Conservation (phyloP, 345 rosid genomes). For the Tarenaya hassleriana region DNA sequence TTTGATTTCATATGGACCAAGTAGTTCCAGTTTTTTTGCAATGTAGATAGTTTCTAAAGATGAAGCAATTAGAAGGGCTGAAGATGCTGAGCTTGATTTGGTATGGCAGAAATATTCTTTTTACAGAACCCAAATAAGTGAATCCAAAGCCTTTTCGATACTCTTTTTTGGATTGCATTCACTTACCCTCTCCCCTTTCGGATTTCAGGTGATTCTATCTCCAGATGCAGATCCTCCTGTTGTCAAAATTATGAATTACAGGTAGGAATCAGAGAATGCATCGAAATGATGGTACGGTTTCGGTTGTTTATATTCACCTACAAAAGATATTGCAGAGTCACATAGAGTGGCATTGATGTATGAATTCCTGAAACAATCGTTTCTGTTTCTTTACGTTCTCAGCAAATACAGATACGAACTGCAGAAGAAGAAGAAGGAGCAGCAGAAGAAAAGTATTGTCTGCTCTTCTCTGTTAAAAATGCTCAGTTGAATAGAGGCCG, state of each 20-base stretch:
- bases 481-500: slow-evolving; percentile 11
- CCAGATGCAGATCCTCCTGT: slow-evolving; percentile 97
- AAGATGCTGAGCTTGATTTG: slow-evolving; percentile 82
- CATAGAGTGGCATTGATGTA: too few relatives aligned
- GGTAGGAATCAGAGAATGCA: slow-evolving; percentile 28
- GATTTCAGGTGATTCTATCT: slow-evolving; percentile 68
- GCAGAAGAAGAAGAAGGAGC: slow-evolving; percentile 74
- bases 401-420: slow-evolving; percentile 81
- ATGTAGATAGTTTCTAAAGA: slow-evolving; percentile 63
- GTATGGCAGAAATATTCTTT: slow-evolving; percentile 26
- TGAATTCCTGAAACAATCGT: neutral
- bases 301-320: too few relatives aligned
- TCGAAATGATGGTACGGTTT: too few relatives aligned
- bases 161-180: neutral
- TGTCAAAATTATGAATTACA: slow-evolving; percentile 86
- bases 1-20: slow-evolving; percentile 13
- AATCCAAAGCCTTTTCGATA: neutral
- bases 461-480: slow-evolving; percentile 24
- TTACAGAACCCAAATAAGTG: too few relatives aligned
- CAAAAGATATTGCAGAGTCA: too few relatives aligned
- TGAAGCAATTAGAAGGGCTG: slow-evolving; percentile 79
- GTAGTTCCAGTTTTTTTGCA: slow-evolving; percentile 14
- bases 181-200: neutral
- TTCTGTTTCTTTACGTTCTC: slow-evolving; percentile 16
- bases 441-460: slow-evolving; percentile 81